phyloP scores from a whole-genome alignment of 495 filamentous ascomycete species.

The Aspergillus bridgeri region DNA sequence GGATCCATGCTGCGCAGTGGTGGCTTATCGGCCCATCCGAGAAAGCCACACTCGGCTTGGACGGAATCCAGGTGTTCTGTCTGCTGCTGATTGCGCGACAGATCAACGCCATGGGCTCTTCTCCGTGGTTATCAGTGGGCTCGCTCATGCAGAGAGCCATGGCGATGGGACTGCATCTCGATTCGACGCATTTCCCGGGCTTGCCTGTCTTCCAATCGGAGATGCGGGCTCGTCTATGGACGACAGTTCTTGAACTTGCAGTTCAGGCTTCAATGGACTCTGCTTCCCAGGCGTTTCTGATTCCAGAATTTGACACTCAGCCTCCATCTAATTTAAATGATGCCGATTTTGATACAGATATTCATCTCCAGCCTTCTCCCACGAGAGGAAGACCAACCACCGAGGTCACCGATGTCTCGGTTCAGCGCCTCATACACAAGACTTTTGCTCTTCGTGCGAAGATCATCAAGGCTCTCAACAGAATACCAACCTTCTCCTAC shows the following conservation, averaged over 20 bases:
- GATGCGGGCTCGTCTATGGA: conserved; percentile 54
- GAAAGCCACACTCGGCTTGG: conserved; percentile 40
- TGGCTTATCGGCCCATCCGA: conserved; percentile 51
- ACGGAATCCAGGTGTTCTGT: conserved; percentile 48
- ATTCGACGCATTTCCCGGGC: conserved; percentile 45
- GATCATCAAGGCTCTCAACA: conserved; percentile 35
- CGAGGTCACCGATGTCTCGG: conserved; percentile 37
- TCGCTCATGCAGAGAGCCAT: conserved; percentile 48
- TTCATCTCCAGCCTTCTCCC: conserved; percentile 15
- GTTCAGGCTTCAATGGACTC: conserved; percentile 43
- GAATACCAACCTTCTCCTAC: conserved; percentile 35
- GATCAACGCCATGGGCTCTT: conserved; percentile 39
- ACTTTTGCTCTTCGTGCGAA: conserved; percentile 38
- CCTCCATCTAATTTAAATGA: conserved; percentile 48
- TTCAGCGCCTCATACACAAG: conserved; percentile 41
- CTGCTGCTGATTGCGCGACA: conserved; percentile 48
- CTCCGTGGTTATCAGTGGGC: conserved; percentile 49
- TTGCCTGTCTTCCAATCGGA: conserved; percentile 48
- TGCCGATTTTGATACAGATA: conserved; percentile 38
- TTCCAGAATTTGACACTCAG: conserved; percentile 45
- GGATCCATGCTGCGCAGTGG: conserved; percentile 51
- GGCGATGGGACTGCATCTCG: conserved; percentile 52
- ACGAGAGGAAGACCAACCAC: too few species aligned
- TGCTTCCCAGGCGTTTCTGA: conserved; percentile 41
- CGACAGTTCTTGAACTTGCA: conserved; percentile 52